Evolutionary conservation across 768 basidiomycete genomes (phyloP).

Genomic region (Rhizopogon roseolus): DNA sequence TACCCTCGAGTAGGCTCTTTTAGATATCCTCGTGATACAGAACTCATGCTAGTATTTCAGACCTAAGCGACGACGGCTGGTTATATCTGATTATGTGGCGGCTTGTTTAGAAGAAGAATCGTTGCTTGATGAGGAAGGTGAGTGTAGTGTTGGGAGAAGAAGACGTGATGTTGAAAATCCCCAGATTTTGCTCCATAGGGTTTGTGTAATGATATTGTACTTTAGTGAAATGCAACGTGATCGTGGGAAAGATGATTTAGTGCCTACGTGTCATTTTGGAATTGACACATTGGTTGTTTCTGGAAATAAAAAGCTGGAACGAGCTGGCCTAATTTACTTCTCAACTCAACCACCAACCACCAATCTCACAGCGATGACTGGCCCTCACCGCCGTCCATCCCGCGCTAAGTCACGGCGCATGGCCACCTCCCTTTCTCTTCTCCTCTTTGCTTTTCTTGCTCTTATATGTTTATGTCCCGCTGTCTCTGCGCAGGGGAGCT

Average conservation of each 20-base stretch:
- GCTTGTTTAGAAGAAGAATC: slow-evolving; percentile 83
- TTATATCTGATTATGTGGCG: slow-evolving; percentile 72
- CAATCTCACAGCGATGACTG: slow-evolving; percentile 15
- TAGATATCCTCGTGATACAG: background rate
- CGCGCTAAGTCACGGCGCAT: slow-evolving; percentile 53
- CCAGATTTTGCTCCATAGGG: slow-evolving; percentile 19
- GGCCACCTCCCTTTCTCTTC: slow-evolving; percentile 54
- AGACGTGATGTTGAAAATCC: background rate
- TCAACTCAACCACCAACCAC: background rate
- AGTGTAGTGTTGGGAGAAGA: slow-evolving; percentile 16
- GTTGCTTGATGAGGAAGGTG: slow-evolving; percentile 81
- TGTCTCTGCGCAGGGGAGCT: slow-evolving; percentile 55
- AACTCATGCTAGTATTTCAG: slow-evolving; percentile 33
- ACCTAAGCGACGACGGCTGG: slow-evolving; percentile 74
- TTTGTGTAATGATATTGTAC: background rate
- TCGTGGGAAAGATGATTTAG: slow-evolving; percentile 19
- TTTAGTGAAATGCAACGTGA: slow-evolving; percentile 6
- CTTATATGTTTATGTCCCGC: slow-evolving; percentile 67
- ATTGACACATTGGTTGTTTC: background rate
- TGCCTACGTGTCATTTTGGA: slow-evolving; percentile 24
- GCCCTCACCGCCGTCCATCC: slow-evolving; percentile 37
- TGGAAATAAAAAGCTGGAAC: background rate
- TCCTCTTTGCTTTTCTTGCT: slow-evolving; percentile 62
- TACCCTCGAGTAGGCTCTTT: slow-evolving; percentile 58
- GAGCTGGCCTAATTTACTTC: background rate